Base-by-base conservation (phyloP, 176 grass and related monocot genomes). In the Oryza glaberrima region DNA sequence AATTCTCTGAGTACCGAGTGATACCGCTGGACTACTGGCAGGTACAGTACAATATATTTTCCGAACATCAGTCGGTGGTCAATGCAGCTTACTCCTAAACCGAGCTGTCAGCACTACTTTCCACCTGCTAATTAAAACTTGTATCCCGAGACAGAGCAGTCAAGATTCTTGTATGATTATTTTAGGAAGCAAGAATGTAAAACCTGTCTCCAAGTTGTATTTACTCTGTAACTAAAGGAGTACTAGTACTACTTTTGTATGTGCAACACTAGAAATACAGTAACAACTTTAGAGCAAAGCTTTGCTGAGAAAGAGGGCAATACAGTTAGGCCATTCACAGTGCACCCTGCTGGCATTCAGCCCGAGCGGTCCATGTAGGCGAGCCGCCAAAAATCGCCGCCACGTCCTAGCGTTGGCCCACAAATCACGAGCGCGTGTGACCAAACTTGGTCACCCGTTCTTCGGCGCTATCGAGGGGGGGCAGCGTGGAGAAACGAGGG, bases 251-350 rank as follows among this genome's bases (percentile, higher is more conserved):
- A 38, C 14, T 9, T 11, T 0, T 51, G 13, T 51, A 51, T 51
- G 16, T 16, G 13, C 48, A 51, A 51, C 13, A 51, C 48, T 56
- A 14, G 17, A 20, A 56, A 56, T 20, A 20, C 17, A 8, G 58
- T 61, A 22, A n/a, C 58, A 22, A 23, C n/a, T 63, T 63, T 11
- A 16, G 45, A 54, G 23, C 64, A 17, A 30, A 6, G 82, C 65
- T 32, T 85, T 77, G 75, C 75, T 46, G 83, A 77, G 67, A 70
- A 85, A 78, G 38, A 70, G 12, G 48, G 79, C 67, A 81, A 81
- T n/a, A 22, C 32, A 58, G 67, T 9, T 60, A 30, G 28, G 28
- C 28, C 28, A 30, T 30, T 30, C 28, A 30, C 28, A 30, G 28
- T 30, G 28, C 28, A 30, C 28, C 28, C 28, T 30, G 28, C 28